Base-by-base conservation (phyloP, 2,329 filamentous ascomycete species). In the Epicoccum sorghinum region DNA sequence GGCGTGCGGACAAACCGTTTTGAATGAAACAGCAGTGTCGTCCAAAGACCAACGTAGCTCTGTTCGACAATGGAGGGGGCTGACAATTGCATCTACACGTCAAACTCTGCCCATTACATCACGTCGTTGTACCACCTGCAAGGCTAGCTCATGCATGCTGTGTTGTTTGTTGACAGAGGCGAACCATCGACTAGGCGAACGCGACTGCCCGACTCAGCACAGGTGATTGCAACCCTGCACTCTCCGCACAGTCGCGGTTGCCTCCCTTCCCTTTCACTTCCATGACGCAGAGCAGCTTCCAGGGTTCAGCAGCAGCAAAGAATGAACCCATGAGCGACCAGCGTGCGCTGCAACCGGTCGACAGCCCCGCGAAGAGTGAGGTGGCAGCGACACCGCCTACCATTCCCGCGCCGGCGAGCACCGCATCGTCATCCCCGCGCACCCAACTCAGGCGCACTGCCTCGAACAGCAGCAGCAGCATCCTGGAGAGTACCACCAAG, bases 241-340 rank as follows among this genome's bases (percentile, higher is more conserved):
- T 27, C 38, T 57, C 46, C 58, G 60, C 58, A 56, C 49, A 55
- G 60, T 58, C 47, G 36, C 53, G 45, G 56, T 44, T 39, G 48
- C 38, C 50, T 42, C 52, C 49, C 41, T 55, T 51, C 40, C 23
- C 43, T 46, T 24, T 25, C 45, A 41, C 49, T 33, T 47, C 41
- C 47, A 49, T 59, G 62, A 62, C 62, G 61, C 59, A 59, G 50
- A 58, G 54, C 50, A 49, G 45, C 47, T 53, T 54, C 47, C 56
- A 45, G 55, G 59, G 59, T 53, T 35, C 52, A 55, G 52, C 46
- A 54, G 50, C 50, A 55, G 52, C 40, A 49, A 48, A 62, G 52
- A 60, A 67, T 67, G 65, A 50, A 60, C 58, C 64, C 59, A 67
- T 67, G 65, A 66, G 55, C 65, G 48, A 51, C 52, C 52, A 59